These are phyloP conservation scores for Porcisia deanei DNA, from an alignment of 208 protist genomes.

Conservation along the genomic window DNA sequence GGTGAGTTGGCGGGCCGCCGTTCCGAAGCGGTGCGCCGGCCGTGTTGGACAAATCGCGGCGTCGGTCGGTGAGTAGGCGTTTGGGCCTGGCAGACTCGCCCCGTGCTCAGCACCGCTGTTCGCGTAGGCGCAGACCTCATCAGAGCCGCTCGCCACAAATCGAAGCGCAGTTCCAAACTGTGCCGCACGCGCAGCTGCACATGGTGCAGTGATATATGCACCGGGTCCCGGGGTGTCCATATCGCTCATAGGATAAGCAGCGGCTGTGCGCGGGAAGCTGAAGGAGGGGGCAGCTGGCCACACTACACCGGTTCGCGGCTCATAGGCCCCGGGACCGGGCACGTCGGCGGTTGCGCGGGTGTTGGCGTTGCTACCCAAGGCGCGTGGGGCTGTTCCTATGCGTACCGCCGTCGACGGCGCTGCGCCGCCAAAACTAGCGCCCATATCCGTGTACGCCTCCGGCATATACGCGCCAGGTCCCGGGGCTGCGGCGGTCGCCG, in stretches of 20 bases:
- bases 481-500: slow-evolving; percentile 17
- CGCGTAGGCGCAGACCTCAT: background rate
- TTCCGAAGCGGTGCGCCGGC: slow-evolving; percentile 24
- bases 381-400: slow-evolving; percentile 28
- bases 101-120: background rate
- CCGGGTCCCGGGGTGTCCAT: slow-evolving; percentile 25
- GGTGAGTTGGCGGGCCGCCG: slow-evolving; percentile 2
- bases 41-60: slow-evolving; percentile 2
- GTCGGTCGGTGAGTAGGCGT: slow-evolving; percentile 20
- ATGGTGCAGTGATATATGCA: slow-evolving; percentile 5
- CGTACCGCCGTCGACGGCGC: slow-evolving; percentile 4
- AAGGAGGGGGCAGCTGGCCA: slow-evolving; percentile 9
- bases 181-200: background rate
- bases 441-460: slow-evolving; percentile 13
- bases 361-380: background rate
- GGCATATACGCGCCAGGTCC: slow-evolving; percentile 47
- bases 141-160: background rate
- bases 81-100: slow-evolving; percentile 16
- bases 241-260: background rate
- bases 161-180: slow-evolving; percentile 21
- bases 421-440: slow-evolving; percentile 2
- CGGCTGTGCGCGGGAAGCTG: slow-evolving; percentile 19
- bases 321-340: slow-evolving; percentile 43
- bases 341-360: background rate
- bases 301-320: slow-evolving; percentile 6